Evolutionary conservation across 2,329 filamentous ascomycete species (phyloP), one percentile per base, ranked within the genome.

Genomic region (Fusarium fracticaudum): DNA sequence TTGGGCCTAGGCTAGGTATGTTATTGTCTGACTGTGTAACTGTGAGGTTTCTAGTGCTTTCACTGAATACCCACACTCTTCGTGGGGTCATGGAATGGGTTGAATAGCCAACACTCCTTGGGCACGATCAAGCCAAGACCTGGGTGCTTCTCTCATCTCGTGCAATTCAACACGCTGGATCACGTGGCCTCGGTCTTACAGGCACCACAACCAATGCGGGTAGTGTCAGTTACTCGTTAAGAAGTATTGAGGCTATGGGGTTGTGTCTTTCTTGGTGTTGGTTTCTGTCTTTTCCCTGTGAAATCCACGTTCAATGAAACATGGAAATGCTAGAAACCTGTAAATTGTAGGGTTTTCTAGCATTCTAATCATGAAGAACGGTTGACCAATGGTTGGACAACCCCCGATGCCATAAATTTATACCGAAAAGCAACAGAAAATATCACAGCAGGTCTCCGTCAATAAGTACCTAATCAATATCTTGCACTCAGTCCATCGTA

Each of bases 241-340:
- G 26, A 3, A 14, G 7, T 6, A 37, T 43, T 10, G 31, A 26
- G 24, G 17, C 18, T 13, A 31, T 6, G 13, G 41, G n/a, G 2
- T 18, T 41, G 17, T 45, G 15, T 53, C 45, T 24, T 26, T 35
- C n/a, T n/a, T 13, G 13, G 3, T 7, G 26, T 5, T 5, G 5
- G 26, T 15, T 9, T 11, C 26, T 14, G 26, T 29, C 6, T 24
- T 33, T 17, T 45, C 15, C 14, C 12, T 15, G 5, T 8, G 22
- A 9, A 12, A 33, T 50, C 29, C 15, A n/a, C 14, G 4, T 2
- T 13, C 8, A 5, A 5, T 33, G 0, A 17, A 18, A 18, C 2
- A 14, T 14, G 11, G 11, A 18, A 2, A 3, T 2, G 3, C 3
- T 1, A n/a, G 22, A n/a, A 33, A 7, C 29, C 7, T n/a, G 18